Conservation (phyloP, 2,329 filamentous ascomycete genomes). For the Penicillium italicum region DNA sequence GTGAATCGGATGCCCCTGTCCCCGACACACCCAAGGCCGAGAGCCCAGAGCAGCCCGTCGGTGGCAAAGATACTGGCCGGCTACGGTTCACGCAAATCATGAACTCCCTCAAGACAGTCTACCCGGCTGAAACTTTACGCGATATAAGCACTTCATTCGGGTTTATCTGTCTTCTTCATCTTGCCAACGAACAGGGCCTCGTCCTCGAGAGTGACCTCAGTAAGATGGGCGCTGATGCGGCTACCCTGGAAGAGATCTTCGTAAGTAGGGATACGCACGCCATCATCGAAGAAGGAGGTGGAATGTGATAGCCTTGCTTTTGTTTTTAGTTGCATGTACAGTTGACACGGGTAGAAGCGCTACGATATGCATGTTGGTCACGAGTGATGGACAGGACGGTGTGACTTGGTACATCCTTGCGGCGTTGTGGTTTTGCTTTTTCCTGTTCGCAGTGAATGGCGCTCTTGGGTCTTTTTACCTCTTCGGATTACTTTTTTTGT, state of each 20-base stretch:
- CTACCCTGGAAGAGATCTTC: slow-evolving; percentile 45
- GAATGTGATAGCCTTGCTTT: slow-evolving; percentile 17
- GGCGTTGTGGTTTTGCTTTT: slow-evolving; percentile 19
- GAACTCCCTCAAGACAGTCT: slow-evolving; percentile 81
- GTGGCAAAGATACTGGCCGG: slow-evolving; percentile 46
- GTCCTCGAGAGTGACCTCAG: slow-evolving; percentile 61
- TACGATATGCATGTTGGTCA: slow-evolving; percentile 15
- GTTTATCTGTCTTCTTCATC: slow-evolving; percentile 87
- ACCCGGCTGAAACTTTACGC: slow-evolving; percentile 78
- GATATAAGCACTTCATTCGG: slow-evolving; percentile 93
- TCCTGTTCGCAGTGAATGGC: slow-evolving; percentile 17
- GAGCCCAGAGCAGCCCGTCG: slow-evolving; percentile 25
- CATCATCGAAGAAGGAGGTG: slow-evolving; percentile 37
- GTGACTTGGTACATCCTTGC: slow-evolving; percentile 14
- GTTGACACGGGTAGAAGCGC: slow-evolving; percentile 10
- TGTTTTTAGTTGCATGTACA: slow-evolving; percentile 19
- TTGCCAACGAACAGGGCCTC: slow-evolving; percentile 90
- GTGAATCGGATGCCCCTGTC: slow-evolving; percentile 27
- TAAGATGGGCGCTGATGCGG: slow-evolving; percentile 25
- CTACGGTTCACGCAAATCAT: slow-evolving; percentile 90
- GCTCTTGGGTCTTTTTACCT: slow-evolving; percentile 11
- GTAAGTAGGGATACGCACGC: slow-evolving; percentile 41
- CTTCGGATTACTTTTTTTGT: not conserved
- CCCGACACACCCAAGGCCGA: slow-evolving; percentile 36
- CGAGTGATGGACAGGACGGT: slow-evolving; percentile 19